phyloP scores from a whole-genome alignment of 2,329 filamentous ascomycete genomes.

The Monascus ruber region DNA sequence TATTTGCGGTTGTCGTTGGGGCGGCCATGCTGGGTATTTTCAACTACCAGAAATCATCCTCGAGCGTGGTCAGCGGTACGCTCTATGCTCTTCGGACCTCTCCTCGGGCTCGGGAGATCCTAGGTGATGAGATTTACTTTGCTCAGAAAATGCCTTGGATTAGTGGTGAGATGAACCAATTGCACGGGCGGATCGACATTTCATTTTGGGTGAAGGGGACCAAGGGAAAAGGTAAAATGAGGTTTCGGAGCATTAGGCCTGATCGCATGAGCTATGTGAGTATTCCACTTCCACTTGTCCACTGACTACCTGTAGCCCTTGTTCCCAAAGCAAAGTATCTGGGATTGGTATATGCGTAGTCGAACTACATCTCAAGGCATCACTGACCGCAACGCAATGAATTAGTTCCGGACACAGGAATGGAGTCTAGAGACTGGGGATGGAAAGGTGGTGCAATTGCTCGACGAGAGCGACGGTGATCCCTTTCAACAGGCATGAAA shows the following conservation, averaged over 20 bases:
- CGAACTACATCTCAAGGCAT: not conserved
- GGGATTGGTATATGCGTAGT: not conserved
- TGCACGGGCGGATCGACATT: slow-evolving; percentile 84
- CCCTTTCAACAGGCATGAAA: slow-evolving; percentile 49
- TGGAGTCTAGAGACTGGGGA: slow-evolving; percentile 70
- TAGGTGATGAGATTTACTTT: slow-evolving; percentile 85
- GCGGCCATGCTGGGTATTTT: slow-evolving; percentile 76
- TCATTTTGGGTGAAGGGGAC: slow-evolving; percentile 76
- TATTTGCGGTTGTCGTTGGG: slow-evolving; percentile 65
- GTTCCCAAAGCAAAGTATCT: not conserved
- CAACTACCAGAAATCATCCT: slow-evolving; percentile 97
- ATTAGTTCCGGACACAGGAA: slow-evolving; percentile 71
- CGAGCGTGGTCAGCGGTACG: slow-evolving; percentile 71
- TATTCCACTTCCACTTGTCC: not conserved
- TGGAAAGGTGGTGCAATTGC: slow-evolving; percentile 59
- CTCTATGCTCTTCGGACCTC: slow-evolving; percentile 86
- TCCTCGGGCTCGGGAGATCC: slow-evolving; percentile 56
- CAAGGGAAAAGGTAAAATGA: slow-evolving; percentile 58
- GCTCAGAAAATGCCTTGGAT: slow-evolving; percentile 72
- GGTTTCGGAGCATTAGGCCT: slow-evolving; percentile 65
- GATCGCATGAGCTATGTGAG: slow-evolving; percentile 49
- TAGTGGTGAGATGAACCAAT: slow-evolving; percentile 77
- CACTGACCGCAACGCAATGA: slow-evolving; percentile 2
- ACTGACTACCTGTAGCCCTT: too few species aligned
- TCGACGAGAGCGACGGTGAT: slow-evolving; percentile 58